Percentiles rank a stretch among this genome's conserved stretches.
Conservation (phyloP, 441 rosid genomes). For the Adansonia rubrostipa region DNA sequence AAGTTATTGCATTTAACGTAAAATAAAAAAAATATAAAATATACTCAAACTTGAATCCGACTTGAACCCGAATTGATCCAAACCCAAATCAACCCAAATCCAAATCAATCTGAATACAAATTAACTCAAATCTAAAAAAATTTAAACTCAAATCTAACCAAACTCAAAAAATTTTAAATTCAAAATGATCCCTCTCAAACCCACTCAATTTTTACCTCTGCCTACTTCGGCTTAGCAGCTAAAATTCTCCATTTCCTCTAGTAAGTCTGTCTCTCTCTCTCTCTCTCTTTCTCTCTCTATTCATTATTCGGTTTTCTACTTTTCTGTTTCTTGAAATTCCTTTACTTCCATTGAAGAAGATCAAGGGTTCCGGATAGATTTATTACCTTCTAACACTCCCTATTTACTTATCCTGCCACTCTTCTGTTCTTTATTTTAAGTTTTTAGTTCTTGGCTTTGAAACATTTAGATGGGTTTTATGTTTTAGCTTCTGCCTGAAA, state of each 20-base stretch:
- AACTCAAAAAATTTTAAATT: too few relatives aligned
- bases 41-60: too few relatives aligned
- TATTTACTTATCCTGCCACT: conserved; percentile 18
- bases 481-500: conserved; percentile 15
- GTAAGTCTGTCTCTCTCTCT: not conserved
- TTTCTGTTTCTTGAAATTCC: not conserved
- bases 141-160: too few relatives aligned
- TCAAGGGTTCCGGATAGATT: not conserved
- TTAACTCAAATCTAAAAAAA: too few relatives aligned
- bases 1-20: too few relatives aligned
- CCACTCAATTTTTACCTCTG: too few relatives aligned
- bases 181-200: too few relatives aligned
- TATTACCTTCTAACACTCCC: not conserved
- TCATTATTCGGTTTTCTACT: not conserved
- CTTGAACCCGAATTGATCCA: too few relatives aligned
- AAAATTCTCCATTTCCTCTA: not conserved
- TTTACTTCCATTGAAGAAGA: not conserved
- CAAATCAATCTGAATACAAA: too few relatives aligned
- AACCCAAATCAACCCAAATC: too few relatives aligned
- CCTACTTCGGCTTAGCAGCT: not conserved
- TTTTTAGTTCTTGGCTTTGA: not conserved
- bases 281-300: not conserved
- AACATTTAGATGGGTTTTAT: conserved; percentile 10
- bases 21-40: too few relatives aligned
- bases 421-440: not conserved